phyloP scores from a whole-genome alignment of 176 grass and related monocot species.

The Oryza longistaminata region DNA sequence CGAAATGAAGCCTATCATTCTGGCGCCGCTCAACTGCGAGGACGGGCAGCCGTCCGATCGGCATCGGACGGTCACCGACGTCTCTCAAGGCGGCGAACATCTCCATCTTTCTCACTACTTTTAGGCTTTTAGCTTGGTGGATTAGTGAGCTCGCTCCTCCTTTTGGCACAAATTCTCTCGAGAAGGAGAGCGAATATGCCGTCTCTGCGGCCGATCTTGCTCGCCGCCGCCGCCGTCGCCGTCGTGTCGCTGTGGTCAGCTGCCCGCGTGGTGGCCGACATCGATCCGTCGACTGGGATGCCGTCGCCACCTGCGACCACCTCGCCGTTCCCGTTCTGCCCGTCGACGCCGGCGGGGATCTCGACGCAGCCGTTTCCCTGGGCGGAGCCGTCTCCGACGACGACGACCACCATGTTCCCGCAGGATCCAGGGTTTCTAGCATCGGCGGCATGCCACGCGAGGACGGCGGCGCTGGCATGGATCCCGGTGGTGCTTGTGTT shows the following conservation, averaged over 20 bases:
- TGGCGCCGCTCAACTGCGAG: conserved; percentile 18
- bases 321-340: conserved; percentile 49
- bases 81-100: neutral
- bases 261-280: conserved; percentile 8
- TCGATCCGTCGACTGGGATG: neutral
- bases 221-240: neutral
- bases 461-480: conserved; percentile 3
- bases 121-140: conserved; percentile 5
- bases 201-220: conserved; percentile 4
- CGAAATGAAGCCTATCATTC: neutral
- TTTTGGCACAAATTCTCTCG: conserved; percentile 2
- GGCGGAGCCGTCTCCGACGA: conserved; percentile 16
- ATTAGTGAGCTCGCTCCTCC: neutral
- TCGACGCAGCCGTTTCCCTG: conserved; percentile 41
- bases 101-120: neutral
- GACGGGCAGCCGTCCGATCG: conserved; percentile 7
- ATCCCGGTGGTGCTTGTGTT: neutral
- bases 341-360: conserved; percentile 25
- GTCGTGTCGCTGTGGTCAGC: conserved; percentile 6
- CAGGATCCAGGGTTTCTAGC: conserved; percentile 52
- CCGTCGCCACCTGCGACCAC: neutral
- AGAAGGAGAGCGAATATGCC: neutral
- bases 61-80: neutral
- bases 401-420: conserved; percentile 16
- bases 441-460: neutral